A percentile compares a stretch with the other conserved stretches of the same genome.
These are phyloP conservation scores for Nannochloropsis gaditana DNA, from an alignment of 108 stramenopile genomes.

Conservation along the genomic window DNA sequence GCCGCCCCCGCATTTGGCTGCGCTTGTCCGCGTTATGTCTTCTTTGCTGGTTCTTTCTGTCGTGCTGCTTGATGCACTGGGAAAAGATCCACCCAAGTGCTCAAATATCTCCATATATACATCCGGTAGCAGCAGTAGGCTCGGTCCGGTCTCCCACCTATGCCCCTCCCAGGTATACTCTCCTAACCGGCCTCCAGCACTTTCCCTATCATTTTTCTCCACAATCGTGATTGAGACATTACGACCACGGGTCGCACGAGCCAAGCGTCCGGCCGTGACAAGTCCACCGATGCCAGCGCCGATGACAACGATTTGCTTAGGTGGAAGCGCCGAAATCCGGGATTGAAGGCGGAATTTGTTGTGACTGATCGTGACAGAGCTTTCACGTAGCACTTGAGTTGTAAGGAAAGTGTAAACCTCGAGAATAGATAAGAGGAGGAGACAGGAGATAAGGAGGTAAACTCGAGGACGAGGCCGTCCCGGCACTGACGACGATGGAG, in stretches of 20 bases:
- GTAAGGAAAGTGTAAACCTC: not conserved
- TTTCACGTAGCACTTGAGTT: too few species aligned
- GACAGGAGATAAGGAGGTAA: not conserved
- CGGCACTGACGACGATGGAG: too few species aligned
- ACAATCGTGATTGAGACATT: conserved; percentile 27
- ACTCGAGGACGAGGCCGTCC: too few species aligned
- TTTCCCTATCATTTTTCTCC: conserved; percentile 39
- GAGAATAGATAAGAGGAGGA: not conserved
- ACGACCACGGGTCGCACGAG: conserved; percentile 29
- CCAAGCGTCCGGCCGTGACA: conserved; percentile 33
- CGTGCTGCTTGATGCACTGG: not conserved
- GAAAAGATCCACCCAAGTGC: conserved; percentile 15
- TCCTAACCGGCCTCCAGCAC: conserved; percentile 38
- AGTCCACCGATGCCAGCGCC: conserved; percentile 42
- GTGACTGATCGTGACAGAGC: too few species aligned
- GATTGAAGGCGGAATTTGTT: too few species aligned
- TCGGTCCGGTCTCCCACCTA: conserved; percentile 46
- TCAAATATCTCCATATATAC: conserved; percentile 40
- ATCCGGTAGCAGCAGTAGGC: conserved; percentile 47
- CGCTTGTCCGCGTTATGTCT: not conserved
- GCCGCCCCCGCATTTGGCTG: not conserved
- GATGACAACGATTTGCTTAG: conserved; percentile 29
- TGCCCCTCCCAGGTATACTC: conserved; percentile 34
- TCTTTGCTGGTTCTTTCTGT: not conserved
- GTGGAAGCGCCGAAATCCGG: not conserved